Percentiles rank a stretch among this genome's conserved stretches.
These are phyloP conservation scores for Yamadazyma siamensis DNA, from an alignment of 1,139 yeast species.

Conservation along the genomic window DNA sequence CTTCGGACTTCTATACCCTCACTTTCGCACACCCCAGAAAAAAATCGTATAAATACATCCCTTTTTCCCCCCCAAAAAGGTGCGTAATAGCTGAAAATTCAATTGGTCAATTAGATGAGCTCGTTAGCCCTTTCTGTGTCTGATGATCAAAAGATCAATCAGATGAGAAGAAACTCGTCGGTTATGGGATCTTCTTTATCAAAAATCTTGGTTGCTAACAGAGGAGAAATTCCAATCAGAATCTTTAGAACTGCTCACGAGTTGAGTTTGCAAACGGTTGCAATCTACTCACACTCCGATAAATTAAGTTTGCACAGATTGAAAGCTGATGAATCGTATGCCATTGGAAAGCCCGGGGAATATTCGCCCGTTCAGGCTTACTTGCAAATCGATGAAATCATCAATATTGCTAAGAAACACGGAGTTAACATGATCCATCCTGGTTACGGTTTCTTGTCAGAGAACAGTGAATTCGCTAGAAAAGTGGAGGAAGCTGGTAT, in stretches of 20 bases:
- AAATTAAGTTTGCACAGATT: conserved; percentile 91
- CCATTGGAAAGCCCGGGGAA: conserved; percentile 86
- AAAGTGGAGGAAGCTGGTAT: conserved; percentile 91
- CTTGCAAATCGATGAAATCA: conserved; percentile 92
- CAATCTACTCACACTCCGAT: conserved; percentile 96
- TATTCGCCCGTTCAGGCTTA: conserved; percentile 96
- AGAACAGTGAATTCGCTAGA: conserved; percentile 90
- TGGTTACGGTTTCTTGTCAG: conserved; percentile 95
- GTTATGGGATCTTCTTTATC: conserved; percentile 58
- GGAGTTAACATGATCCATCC: conserved; percentile 97
- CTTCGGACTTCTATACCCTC: background rate
- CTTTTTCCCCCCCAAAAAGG: conserved; percentile 7
- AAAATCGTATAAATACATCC: conserved; percentile 6
- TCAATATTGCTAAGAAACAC: conserved; percentile 83
- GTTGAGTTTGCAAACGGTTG: conserved; percentile 95
- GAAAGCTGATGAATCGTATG: conserved; percentile 90
- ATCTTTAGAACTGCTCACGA: conserved; percentile 98
- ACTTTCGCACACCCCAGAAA: conserved; percentile 4
- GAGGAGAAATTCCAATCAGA: conserved; percentile 91
- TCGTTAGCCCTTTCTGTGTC: conserved; percentile 15
- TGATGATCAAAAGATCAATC: conserved; percentile 31
- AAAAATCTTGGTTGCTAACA: conserved; percentile 85
- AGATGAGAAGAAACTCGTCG: conserved; percentile 60
- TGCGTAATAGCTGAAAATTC: too few relatives aligned
- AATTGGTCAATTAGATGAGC: conserved; percentile 9